phyloP scores from a whole-genome alignment of 202 grass and related monocot genomes.

The Dendrocalamus latiflorus region DNA sequence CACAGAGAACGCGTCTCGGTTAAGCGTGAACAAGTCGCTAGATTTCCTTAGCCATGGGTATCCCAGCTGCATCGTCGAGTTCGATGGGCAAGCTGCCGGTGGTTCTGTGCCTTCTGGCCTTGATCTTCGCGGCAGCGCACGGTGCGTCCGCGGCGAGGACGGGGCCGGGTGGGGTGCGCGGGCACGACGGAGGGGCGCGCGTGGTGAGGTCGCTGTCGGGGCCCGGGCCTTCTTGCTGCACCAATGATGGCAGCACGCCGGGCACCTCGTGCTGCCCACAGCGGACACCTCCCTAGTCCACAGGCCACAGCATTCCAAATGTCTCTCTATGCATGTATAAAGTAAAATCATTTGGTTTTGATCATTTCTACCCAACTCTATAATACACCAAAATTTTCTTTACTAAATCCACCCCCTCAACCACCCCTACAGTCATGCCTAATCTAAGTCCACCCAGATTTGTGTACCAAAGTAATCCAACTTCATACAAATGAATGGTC shows the following conservation, averaged over 20 bases:
- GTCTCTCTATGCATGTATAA: neutral
- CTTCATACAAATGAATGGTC: neutral
- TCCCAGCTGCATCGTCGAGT: neutral
- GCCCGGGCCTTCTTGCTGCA: slow-evolving; percentile 29
- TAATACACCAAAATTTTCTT: no score
- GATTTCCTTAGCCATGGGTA: neutral
- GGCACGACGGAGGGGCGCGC: neutral
- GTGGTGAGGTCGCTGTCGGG: neutral
- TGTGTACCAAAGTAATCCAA: no score
- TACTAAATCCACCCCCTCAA: no score
- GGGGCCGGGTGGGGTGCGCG: no score
- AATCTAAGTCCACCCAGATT: no score
- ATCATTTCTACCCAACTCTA: neutral
- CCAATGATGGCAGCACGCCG: neutral
- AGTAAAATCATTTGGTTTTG: neutral
- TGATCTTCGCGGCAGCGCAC: neutral
- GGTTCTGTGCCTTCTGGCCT: neutral
- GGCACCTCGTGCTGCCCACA: slow-evolving; percentile 17
- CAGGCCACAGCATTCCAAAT: neutral
- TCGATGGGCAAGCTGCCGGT: neutral
- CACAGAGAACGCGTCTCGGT: no score
- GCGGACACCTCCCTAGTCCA: neutral
- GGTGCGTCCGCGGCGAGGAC: neutral
- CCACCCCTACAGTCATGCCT: no score
- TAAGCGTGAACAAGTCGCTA: no score